Evolutionary conservation across 768 basidiomycete species (phyloP).

Genomic region (Clitopilus passeckerianus): DNA sequence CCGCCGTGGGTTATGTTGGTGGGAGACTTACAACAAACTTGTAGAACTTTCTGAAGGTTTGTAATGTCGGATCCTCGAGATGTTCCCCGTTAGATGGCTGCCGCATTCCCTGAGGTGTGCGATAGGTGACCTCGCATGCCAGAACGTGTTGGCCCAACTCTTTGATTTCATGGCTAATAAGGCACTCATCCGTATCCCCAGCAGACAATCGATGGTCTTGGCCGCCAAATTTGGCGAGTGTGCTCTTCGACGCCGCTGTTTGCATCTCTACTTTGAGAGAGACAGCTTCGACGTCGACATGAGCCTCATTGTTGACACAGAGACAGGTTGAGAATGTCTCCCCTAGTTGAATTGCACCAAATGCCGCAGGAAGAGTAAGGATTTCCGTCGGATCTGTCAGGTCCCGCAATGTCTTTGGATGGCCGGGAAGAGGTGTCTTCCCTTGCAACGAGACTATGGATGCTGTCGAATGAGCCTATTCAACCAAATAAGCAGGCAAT

Average conservation of each 20-base stretch:
- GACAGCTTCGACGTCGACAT: constrained; percentile 57
- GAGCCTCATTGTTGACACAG: constrained; percentile 76
- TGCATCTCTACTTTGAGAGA: constrained; percentile 81
- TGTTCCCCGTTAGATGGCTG: constrained; percentile 44
- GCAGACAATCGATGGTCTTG: constrained; percentile 39
- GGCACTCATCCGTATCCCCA: constrained; percentile 58
- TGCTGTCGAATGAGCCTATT: constrained; percentile 64
- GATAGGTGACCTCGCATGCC: constrained; percentile 80
- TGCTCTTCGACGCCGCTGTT: constrained; percentile 61
- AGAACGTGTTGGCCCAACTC: constrained; percentile 90
- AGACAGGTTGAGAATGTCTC: constrained; percentile 84
- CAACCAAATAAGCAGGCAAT: constrained; percentile 2
- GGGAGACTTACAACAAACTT: constrained; percentile 72
- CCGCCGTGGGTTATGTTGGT: background rate
- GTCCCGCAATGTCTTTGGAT: constrained; percentile 82
- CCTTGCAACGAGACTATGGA: constrained; percentile 78
- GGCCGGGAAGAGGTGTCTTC: constrained; percentile 58
- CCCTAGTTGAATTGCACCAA: constrained; percentile 84
- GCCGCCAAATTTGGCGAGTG: constrained; percentile 62
- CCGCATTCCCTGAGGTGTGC: constrained; percentile 57
- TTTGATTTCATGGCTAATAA: constrained; percentile 87
- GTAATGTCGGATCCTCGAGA: constrained; percentile 46
- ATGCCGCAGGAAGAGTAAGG: constrained; percentile 76
- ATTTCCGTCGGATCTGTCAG: constrained; percentile 76
- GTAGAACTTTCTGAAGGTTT: constrained; percentile 85